Evolutionary conservation across 2,329 filamentous ascomycete genomes (phyloP).

Genomic region (Aspergillus sojae): DNA sequence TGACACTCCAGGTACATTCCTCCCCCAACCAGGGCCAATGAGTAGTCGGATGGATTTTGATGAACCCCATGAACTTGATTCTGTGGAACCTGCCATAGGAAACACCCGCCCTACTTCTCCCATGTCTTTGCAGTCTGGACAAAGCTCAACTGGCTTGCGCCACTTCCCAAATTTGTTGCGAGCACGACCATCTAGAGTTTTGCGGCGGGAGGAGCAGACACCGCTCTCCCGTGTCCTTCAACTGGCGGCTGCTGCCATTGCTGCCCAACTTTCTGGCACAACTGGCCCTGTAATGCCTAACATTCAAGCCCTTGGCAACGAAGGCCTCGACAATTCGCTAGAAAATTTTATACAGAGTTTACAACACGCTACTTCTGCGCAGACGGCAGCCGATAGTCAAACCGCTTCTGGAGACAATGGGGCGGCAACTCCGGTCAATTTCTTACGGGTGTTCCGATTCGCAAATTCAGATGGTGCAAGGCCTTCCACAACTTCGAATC

Average conservation of each 20-base stretch:
- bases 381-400: slow-evolving; percentile 45
- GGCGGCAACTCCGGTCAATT: slow-evolving; percentile 62
- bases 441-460: slow-evolving; percentile 70
- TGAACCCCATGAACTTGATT: slow-evolving; percentile 45
- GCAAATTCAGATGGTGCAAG: slow-evolving; percentile 52
- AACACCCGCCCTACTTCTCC: slow-evolving; percentile 32
- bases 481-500: slow-evolving; percentile 24
- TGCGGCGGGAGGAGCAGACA: slow-evolving; percentile 63
- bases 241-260: slow-evolving; percentile 65
- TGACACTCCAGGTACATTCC: slow-evolving; percentile 37
- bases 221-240: slow-evolving; percentile 64
- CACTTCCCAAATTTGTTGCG: slow-evolving; percentile 49
- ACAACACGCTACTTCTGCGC: slow-evolving; percentile 62
- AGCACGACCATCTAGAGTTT: slow-evolving; percentile 55
- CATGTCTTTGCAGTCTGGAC: slow-evolving; percentile 29
- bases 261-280: slow-evolving; percentile 65
- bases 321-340: slow-evolving; percentile 63
- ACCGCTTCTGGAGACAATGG: slow-evolving; percentile 42
- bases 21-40: slow-evolving; percentile 41
- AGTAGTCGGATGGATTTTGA: slow-evolving; percentile 46
- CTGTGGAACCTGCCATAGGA: slow-evolving; percentile 42
- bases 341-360: slow-evolving; percentile 65
- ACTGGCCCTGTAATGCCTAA: slow-evolving; percentile 59
- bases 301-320: slow-evolving; percentile 56
- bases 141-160: slow-evolving; percentile 37